Evolutionary conservation across 2,329 filamentous ascomycete species (phyloP).

Genomic region (Talaromyces sp.): DNA sequence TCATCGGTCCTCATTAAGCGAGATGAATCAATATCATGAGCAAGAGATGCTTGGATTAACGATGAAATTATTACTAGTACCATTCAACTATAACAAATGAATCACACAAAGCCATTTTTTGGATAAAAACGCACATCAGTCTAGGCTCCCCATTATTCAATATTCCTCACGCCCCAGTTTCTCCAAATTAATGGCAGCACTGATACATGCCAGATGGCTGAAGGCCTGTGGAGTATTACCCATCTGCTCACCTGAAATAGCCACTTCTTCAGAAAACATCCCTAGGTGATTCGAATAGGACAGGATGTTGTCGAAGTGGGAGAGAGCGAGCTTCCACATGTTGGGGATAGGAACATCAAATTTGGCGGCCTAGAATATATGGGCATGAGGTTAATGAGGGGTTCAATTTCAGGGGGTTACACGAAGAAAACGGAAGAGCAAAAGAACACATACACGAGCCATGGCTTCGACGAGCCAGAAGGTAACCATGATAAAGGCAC

Average conservation of each 20-base stretch:
- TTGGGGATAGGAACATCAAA: conserved; percentile 37
- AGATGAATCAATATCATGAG: no score
- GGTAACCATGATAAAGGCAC: conserved; percentile 79
- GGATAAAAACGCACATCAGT: background rate
- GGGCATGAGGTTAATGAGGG: background rate
- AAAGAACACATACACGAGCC: conserved; percentile 61
- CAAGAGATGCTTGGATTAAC: no score
- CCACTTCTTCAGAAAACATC: conserved; percentile 81
- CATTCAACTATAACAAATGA: background rate
- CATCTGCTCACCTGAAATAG: conserved; percentile 72
- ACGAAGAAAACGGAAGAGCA: background rate
- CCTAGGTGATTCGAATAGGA: conserved; percentile 74
- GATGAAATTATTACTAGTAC: background rate
- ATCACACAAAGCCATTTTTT: background rate
- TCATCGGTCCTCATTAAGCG: no score
- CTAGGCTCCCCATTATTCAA: conserved; percentile 5
- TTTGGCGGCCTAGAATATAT: conserved; percentile 28
- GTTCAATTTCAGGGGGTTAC: background rate
- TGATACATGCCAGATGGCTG: conserved; percentile 74
- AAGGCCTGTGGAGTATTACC: conserved; percentile 81
- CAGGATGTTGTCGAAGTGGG: conserved; percentile 76
- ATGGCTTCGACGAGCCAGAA: conserved; percentile 82
- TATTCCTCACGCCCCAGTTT: conserved; percentile 35
- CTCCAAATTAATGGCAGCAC: conserved; percentile 75
- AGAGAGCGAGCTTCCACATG: conserved; percentile 55